These are phyloP conservation scores for Xylaria sp. DNA, from an alignment of 2,329 filamentous ascomycete genomes.

Conservation along the genomic window DNA sequence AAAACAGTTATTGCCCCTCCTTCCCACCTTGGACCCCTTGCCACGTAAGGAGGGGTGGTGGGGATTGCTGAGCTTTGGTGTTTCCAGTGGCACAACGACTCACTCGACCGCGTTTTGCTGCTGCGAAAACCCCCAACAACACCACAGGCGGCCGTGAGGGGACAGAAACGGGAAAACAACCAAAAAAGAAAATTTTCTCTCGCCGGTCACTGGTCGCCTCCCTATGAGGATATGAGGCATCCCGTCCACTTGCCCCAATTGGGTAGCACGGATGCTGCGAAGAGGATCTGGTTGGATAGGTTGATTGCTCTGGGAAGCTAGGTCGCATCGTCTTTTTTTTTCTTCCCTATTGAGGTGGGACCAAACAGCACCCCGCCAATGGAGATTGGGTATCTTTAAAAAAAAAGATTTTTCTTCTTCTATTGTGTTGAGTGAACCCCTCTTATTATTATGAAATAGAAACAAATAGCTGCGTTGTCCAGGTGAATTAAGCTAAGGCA, in stretches of 20 bases:
- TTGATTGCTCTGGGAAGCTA: slow-evolving; percentile 1
- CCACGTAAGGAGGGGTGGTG: slow-evolving; percentile 31
- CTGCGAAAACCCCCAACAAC: neutral
- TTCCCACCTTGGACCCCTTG: slow-evolving; percentile 13
- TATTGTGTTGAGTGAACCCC: slow-evolving; percentile 23
- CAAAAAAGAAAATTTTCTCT: slow-evolving; percentile 18
- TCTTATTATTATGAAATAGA: slow-evolving; percentile 35
- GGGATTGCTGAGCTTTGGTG: neutral
- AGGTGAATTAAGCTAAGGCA: slow-evolving; percentile 29
- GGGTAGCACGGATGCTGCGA: slow-evolving; percentile 9
- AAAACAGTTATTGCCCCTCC: slow-evolving; percentile 21
- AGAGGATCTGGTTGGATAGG: slow-evolving; percentile 4
- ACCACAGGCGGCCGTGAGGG: slow-evolving; percentile 11
- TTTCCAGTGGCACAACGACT: slow-evolving; percentile 1
- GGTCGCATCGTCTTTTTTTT: slow-evolving; percentile 23
- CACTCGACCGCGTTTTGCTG: neutral
- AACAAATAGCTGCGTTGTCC: slow-evolving; percentile 35
- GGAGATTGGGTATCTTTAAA: slow-evolving; percentile 28
- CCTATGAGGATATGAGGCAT: slow-evolving; percentile 4
- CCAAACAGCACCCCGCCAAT: slow-evolving; percentile 35
- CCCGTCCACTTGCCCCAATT: slow-evolving; percentile 15
- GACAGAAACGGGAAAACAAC: neutral
- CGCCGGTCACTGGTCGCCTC: neutral
- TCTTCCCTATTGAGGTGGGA: slow-evolving; percentile 29
- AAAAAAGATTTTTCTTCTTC: slow-evolving; percentile 28